phyloP scores from a whole-genome alignment of 1,139 yeast species.

The Zygotorulaspora mrakii region DNA sequence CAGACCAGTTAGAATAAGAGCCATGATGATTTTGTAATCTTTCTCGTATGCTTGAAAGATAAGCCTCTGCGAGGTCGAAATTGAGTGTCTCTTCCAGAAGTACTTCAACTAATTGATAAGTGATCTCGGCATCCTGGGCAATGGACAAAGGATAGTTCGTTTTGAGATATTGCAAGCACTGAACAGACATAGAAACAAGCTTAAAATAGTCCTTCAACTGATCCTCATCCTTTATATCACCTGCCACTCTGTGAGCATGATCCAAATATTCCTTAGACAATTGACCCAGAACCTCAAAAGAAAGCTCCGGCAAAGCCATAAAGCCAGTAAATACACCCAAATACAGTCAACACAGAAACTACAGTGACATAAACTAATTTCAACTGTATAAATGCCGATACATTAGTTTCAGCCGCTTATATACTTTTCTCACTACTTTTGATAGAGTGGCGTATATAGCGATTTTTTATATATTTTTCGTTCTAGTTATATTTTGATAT shows the following conservation, averaged over 20 bases:
- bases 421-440: no score
- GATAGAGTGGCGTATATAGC: slow-evolving; percentile 1
- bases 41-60: slow-evolving; percentile 27
- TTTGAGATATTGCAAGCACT: slow-evolving; percentile 23
- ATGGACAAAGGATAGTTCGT: slow-evolving; percentile 22
- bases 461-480: background rate
- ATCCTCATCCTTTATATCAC: slow-evolving; percentile 16
- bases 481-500: background rate
- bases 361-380: no score
- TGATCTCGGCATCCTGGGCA: slow-evolving; percentile 28
- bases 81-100: slow-evolving; percentile 29
- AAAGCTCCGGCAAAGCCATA: slow-evolving; percentile 8
- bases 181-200: slow-evolving; percentile 26
- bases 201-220: slow-evolving; percentile 29
- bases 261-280: slow-evolving; percentile 28
- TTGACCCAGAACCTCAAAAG: slow-evolving; percentile 17
- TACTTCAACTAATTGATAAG: slow-evolving; percentile 25
- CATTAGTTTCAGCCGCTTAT: no score
- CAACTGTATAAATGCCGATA: no score
- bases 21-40: slow-evolving; percentile 23
- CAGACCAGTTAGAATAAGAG: slow-evolving; percentile 9
- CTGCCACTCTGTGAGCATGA: slow-evolving; percentile 22
- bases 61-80: slow-evolving; percentile 31
- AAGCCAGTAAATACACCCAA: background rate
- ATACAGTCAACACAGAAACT: no score